phyloP scores from a whole-genome alignment of 495 filamentous ascomycete species.

The Darksidea phi region DNA sequence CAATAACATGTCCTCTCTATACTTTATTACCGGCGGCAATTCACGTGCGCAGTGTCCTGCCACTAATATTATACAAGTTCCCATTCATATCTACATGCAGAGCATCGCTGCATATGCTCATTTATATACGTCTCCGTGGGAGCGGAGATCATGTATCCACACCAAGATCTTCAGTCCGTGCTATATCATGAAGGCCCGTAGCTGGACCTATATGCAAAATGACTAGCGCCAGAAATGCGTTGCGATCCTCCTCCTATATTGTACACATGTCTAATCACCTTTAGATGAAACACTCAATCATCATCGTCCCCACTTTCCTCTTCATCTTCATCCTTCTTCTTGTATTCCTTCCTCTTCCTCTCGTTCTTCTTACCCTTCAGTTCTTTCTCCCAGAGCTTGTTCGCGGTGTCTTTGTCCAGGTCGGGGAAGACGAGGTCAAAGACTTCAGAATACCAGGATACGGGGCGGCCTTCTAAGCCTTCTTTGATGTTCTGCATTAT shows the following conservation, averaged over 20 bases:
- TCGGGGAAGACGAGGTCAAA: conserved; percentile 87
- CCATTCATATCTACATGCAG: too few relatives aligned
- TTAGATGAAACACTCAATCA: too few relatives aligned
- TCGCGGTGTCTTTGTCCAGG: conserved; percentile 70
- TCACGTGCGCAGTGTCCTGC: too few relatives aligned
- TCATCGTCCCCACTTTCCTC: conserved; percentile 31
- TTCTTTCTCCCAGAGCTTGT: conserved; percentile 70
- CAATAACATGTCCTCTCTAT: too few relatives aligned
- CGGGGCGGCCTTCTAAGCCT: conserved; percentile 84
- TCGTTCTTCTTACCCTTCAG: conserved; percentile 59
- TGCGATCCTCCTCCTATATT: background rate
- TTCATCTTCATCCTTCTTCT: conserved; percentile 46
- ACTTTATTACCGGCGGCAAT: too few relatives aligned
- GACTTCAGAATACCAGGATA: conserved; percentile 90
- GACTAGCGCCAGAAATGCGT: conserved; percentile 5
- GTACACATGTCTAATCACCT: too few relatives aligned
- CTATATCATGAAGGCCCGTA: too few relatives aligned
- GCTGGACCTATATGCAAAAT: background rate
- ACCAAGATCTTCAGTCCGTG: too few relatives aligned
- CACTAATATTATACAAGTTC: too few relatives aligned
- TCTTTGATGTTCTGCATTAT: conserved; percentile 86
- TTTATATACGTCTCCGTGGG: too few relatives aligned
- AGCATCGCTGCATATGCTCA: too few relatives aligned
- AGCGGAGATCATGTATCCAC: too few relatives aligned
- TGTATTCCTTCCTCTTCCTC: conserved; percentile 46